Evolutionary conservation across 176 grass and related monocot species (phyloP), one percentile per base, ranked within the genome.

Genomic region (Triticum monococcum): DNA sequence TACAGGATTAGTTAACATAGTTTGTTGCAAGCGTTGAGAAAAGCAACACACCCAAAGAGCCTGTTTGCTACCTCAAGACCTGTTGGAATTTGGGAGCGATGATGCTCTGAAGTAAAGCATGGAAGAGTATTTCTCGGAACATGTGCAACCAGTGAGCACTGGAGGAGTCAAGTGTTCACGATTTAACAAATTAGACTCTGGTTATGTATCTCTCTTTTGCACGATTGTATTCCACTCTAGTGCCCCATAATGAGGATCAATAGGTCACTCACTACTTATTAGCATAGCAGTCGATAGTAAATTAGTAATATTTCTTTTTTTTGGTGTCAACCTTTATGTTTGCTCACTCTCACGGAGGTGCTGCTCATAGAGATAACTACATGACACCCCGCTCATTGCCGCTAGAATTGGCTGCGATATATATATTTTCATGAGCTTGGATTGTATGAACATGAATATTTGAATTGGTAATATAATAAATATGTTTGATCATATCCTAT

Each of bases 11-110:
- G 80, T 83, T 30, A 52, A 4, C 30, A 24, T 80, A 33, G 3
- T 46, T 54, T 79, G 75, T 75, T 81, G 35, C 56, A 66, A 72
- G 68, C 61, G 35, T 62, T 18, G 45, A 84, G 75, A 70, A 67
- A 64, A 12, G 14, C 16, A 26, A 11, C 56, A 4, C 56, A 64
- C 24, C 37, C 46, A 69, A 36, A 78, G 52, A 92, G 80, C 46
- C 25, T 33, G 48, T 76, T 66, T 81, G n/a, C 1, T 23, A 40
- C 18, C 38, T 70, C 9, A 71, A 78, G 38, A 82, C 18, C 28
- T 77, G 9, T 64, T 77, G 69, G 41, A 60, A 79, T 8, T 70
- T 85, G 62, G 41, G 67, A 74, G 23, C 30, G 38, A 87, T 79
- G 43, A 45, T 83, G 61, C 23, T 79, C 57, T 1, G 9, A 78